Base-by-base conservation (phyloP, 192 early-diverging fungal species). In the Spizellomyces punctatus region DNA sequence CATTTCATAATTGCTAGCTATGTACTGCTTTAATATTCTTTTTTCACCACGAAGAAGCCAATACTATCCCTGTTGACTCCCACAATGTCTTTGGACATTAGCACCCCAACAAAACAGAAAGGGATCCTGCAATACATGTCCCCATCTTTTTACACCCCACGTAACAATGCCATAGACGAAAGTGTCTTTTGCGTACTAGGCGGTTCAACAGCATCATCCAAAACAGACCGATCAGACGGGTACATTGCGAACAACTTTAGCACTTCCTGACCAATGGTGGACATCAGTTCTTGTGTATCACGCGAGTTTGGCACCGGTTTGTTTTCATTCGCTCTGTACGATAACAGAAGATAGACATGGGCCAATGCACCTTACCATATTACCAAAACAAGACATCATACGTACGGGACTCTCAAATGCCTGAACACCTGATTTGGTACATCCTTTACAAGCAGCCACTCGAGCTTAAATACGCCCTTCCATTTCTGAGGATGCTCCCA, bases 281-380 rank as follows among this genome's bases (percentile, higher is more conserved):
- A 36, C 41, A 63, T 52, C 5, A 88, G 42, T 47, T 88, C 85
- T 49, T 88, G 86, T 8, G 86, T 88, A 59, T 88, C 86, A 1
- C 86, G 78, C n/a, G 78, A 81, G 69, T 88, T 88, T 56, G 84
- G 84, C 10, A 88, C 81, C 8, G 86, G 83, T 62, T 86, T 86
- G 69, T 83, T 81, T 54, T 87, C 83, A 58, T 86, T 86, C 17
- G 74, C 49, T 42, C 77, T 81, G 71, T 6, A 19, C 59, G 61
- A 7, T n/a, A 19, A 19, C 54, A n/a, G 22, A 5, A 56, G 54
- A 19, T 56, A 56, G 54, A 19, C 54, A 56, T 56, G n/a, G n/a
- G 54, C n/a, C n/a, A 5, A 6, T 56, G 54, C 54, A 56, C 54
- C n/a, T 56, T 56, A 56, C 54, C 5, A 7, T 22, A 5, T 6